Evolutionary conservation across 768 basidiomycete species (phyloP).

Genomic region (Russula compacta): DNA sequence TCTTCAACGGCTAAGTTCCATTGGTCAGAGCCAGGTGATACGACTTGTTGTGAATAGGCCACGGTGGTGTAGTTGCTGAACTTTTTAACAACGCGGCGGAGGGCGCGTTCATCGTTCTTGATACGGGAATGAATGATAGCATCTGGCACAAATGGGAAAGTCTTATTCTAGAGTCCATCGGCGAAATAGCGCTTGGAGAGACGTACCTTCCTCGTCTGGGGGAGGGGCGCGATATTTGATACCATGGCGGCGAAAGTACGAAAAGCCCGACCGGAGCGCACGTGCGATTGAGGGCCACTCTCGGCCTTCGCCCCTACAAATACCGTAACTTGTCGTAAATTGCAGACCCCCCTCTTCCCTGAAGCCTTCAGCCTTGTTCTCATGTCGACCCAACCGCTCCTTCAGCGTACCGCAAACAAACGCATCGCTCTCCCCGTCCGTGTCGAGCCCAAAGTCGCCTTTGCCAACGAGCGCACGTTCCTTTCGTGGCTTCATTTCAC

Average conservation of each 20-base stretch:
- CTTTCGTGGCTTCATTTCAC: slow-evolving; percentile 98
- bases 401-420: slow-evolving; percentile 88
- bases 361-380: not conserved
- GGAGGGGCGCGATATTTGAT: slow-evolving; percentile 35
- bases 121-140: slow-evolving; percentile 73
- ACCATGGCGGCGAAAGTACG: not conserved
- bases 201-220: slow-evolving; percentile 54
- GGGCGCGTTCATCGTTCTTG: slow-evolving; percentile 70
- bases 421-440: slow-evolving; percentile 95
- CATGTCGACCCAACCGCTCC: slow-evolving; percentile 97
- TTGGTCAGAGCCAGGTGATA: slow-evolving; percentile 26
- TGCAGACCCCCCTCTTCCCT: not conserved
- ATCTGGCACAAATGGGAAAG: slow-evolving; percentile 37
- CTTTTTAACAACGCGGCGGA: slow-evolving; percentile 72
- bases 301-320: not conserved
- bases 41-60: slow-evolving; percentile 40
- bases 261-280: not conserved
- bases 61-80: slow-evolving; percentile 65
- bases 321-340: not conserved
- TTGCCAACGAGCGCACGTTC: slow-evolving; percentile 92
- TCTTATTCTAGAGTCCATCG: not conserved
- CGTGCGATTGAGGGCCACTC: not conserved
- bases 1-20: slow-evolving; percentile 42
- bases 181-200: not conserved
- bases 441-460: slow-evolving; percentile 91